Evolutionary conservation across 208 protist species (phyloP), one percentile per base, ranked within the genome.

Genomic region (Jaenimonas drosophilae): DNA sequence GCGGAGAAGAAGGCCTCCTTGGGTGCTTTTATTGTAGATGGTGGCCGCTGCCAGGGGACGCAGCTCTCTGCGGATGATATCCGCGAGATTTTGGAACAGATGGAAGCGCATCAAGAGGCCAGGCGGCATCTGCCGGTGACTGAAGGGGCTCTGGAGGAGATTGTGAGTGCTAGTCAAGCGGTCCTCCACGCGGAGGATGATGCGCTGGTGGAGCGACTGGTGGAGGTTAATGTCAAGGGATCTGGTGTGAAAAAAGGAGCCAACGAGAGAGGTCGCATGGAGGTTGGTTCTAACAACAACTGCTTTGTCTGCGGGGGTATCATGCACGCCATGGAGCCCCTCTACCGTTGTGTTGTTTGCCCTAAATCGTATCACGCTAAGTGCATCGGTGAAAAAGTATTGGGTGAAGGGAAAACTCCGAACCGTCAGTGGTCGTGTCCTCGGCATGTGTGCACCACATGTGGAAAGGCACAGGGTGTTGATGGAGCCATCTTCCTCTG

Each of bases 1-100:
- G 95, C 96, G 0, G 72, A 80, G 6, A 70, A 76, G 11, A 98
- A 98, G 49, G 68, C 97, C 1, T 91, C 84, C 20, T 56, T 98
- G 0, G 96, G 97, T 14, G 78, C 94, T 58, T 92, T 91, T 41
- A 91, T 98, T 36, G 74, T 98, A 7, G 69, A 86, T 12, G 76
- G 38, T 2, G 43, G 44, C 41, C 37, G 59, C 9, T 21, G 30
- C 0, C 33, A 41, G 3, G 34, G 28, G 11, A 21, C 29, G 0
- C 39, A 39, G 12, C 57, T 82, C 20, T 70, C 64, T 26, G 58
- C 69, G 0, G 65, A 71, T 12, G 60, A 70, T 12, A 82, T 89
- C 23, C 71, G 69, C 27, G 38, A 55, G 31, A 68, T 89, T 32
- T 70, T 88, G 40, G 39, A 43, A n/a, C 38, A 49, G 32, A 30